Conservation (phyloP, 1,284 basidiomycete genomes). For the Serendipita sp. region DNA sequence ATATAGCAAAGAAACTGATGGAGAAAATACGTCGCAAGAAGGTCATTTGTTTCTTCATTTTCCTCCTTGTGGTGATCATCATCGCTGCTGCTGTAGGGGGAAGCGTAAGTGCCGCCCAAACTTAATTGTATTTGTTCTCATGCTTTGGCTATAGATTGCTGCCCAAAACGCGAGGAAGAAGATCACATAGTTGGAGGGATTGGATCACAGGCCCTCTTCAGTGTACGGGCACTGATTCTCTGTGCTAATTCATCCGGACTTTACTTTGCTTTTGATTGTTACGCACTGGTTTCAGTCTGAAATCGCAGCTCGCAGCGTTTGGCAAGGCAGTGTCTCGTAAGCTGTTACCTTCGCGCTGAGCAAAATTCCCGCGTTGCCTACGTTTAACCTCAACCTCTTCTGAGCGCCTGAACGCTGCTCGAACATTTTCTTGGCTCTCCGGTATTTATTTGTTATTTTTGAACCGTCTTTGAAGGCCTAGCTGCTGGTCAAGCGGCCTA, state of each 20-base stretch:
- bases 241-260: not conserved
- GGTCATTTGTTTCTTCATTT: not conserved
- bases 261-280: not conserved
- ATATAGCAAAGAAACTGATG: constrained; percentile 60
- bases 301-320: too few relatives aligned
- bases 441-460: not conserved
- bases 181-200: not conserved
- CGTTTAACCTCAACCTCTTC: too few relatives aligned
- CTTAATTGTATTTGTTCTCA: not conserved
- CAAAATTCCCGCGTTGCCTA: too few relatives aligned
- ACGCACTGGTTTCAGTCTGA: too few relatives aligned
- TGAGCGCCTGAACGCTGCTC: too few relatives aligned
- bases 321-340: too few relatives aligned
- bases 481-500: not conserved
- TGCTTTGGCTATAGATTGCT: not conserved
- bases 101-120: not conserved
- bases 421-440: not conserved
- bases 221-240: not conserved
- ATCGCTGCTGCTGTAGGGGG: not conserved
- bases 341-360: too few relatives aligned
- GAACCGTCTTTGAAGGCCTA: not conserved
- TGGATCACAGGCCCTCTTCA: not conserved
- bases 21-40: constrained; percentile 59
- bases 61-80: not conserved
- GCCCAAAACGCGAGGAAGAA: not conserved